Conservation (phyloP, 2,329 filamentous ascomycete species). For the Trichoderma asperellum region DNA sequence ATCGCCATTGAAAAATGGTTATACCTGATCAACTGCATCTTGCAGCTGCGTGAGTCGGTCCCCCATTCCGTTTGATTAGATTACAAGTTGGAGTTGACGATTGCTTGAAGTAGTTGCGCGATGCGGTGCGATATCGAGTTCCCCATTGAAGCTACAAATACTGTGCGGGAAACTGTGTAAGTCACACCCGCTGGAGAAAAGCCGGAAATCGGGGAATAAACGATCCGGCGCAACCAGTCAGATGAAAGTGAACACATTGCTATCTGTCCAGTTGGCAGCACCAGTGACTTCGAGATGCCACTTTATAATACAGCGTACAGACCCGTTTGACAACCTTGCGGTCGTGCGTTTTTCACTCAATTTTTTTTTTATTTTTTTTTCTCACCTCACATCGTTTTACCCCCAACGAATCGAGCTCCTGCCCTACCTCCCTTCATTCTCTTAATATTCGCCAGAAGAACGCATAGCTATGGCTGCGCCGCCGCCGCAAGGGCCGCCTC, state of each 20-base stretch:
- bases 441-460: not conserved
- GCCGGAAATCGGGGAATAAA: conserved; percentile 38
- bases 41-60: conserved; percentile 83
- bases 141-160: not conserved
- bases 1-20: conserved; percentile 17
- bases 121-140: not conserved
- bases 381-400: not conserved
- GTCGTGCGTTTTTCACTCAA: conserved; percentile 25
- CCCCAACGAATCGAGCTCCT: not conserved
- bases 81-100: not conserved
- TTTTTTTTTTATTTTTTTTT: conserved; percentile 21
- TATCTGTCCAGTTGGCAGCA: conserved; percentile 18
- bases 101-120: not conserved
- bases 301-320: conserved; percentile 8
- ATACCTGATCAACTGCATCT: conserved; percentile 80
- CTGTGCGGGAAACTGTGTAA: not conserved
- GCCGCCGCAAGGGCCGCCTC: conserved; percentile 34
- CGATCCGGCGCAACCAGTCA: conserved; percentile 35
- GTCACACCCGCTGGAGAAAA: not conserved
- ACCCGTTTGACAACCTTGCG: not conserved
- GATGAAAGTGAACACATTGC: conserved; percentile 46
- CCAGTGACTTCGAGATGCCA: conserved; percentile 21
- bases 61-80: conserved; percentile 54
- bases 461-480: conserved; percentile 38
- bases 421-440: conserved; percentile 27